Percentiles rank a stretch among this genome's conserved stretches.
These are phyloP conservation scores for Pleomassaria siparia DNA, from an alignment of 2,329 filamentous ascomycete species.

Conservation along the genomic window DNA sequence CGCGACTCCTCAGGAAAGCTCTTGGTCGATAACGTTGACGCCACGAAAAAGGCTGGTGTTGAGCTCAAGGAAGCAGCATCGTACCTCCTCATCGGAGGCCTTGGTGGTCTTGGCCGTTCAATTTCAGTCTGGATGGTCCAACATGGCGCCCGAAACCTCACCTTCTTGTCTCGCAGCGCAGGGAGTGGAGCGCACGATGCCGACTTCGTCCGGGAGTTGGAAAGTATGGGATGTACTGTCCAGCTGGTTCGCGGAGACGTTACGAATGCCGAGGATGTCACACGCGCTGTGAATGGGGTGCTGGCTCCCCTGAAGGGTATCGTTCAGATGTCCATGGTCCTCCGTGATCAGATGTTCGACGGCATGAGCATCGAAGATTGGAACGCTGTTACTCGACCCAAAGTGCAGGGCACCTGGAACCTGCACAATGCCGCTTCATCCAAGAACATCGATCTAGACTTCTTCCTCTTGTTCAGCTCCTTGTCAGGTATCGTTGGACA, in stretches of 20 bases:
- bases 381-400: slow-evolving; percentile 6
- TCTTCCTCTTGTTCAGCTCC: slow-evolving; percentile 17
- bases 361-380: slow-evolving; percentile 4
- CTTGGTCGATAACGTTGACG: not conserved
- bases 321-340: slow-evolving; percentile 17
- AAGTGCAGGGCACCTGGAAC: slow-evolving; percentile 32
- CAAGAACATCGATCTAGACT: not conserved
- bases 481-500: slow-evolving; percentile 6
- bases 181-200: not conserved
- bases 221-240: slow-evolving; percentile 2
- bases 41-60: slow-evolving; percentile 2
- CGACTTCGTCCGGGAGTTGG: slow-evolving; percentile 4
- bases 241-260: not conserved
- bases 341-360: not conserved
- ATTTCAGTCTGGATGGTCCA: slow-evolving; percentile 14
- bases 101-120: slow-evolving; percentile 17
- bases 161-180: slow-evolving; percentile 10
- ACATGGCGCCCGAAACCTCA: slow-evolving; percentile 15
- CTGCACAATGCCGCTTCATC: slow-evolving; percentile 7
- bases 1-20: not conserved
- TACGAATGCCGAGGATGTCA: not conserved
- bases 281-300: not conserved
- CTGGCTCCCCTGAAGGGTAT: slow-evolving; percentile 5
- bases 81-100: slow-evolving; percentile 19
- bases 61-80: slow-evolving; percentile 5